Evolutionary conservation across 257 asterid species (phyloP).

Genomic region (Mentha longifolia): DNA sequence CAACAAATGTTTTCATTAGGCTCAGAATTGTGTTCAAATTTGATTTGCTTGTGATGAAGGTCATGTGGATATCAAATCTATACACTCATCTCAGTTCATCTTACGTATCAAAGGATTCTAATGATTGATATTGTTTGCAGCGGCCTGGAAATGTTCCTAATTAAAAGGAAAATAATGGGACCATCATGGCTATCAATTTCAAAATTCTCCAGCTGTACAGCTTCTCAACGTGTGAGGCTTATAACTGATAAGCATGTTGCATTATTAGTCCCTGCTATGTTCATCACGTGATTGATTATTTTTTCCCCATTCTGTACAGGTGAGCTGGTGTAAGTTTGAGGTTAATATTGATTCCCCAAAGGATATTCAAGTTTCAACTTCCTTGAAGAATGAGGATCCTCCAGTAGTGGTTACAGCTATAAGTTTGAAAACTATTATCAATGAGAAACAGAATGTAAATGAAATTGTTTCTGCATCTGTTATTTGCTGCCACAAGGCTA

Average conservation of each 20-base stretch:
- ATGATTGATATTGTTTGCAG: conserved; percentile 51
- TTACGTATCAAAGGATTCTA: conserved; percentile 28
- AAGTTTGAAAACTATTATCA: conserved; percentile 81
- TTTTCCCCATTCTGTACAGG: conserved; percentile 56
- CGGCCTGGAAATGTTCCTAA: conserved; percentile 80
- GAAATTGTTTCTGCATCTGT: conserved; percentile 95
- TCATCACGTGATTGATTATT: neutral
- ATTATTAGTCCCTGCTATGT: conserved; percentile 21
- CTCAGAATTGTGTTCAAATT: conserved; percentile 21
- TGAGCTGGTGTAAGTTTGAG: conserved; percentile 99
- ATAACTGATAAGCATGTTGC: conserved; percentile 18
- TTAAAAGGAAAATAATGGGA: conserved; percentile 89
- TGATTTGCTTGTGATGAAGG: conserved; percentile 20
- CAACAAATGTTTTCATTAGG: neutral
- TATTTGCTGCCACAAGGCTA: conserved; percentile 85
- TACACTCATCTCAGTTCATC: conserved; percentile 8
- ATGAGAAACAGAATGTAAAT: conserved; percentile 75
- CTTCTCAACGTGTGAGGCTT: conserved; percentile 70
- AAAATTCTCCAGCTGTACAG: conserved; percentile 66
- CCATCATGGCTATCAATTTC: conserved; percentile 95
- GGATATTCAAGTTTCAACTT: conserved; percentile 55
- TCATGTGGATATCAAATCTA: conserved; percentile 18
- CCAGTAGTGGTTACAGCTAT: conserved; percentile 83
- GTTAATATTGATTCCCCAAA: conserved; percentile 72
- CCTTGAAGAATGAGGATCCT: conserved; percentile 68